These are phyloP conservation scores for Quercus phellos DNA, from an alignment of 331 rosid genomes.

Conservation along the genomic window DNA sequence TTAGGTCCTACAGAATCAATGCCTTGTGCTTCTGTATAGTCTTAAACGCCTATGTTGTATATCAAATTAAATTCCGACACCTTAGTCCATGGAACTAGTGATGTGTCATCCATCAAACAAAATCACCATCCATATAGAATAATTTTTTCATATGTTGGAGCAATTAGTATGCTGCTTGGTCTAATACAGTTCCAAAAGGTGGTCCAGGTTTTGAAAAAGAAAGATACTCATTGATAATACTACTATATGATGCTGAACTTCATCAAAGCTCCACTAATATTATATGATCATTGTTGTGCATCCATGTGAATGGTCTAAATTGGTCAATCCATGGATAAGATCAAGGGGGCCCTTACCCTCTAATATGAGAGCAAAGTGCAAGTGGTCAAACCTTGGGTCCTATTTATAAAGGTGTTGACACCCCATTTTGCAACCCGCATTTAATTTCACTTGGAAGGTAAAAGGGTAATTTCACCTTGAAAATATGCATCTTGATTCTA, in stretches of 20 bases:
- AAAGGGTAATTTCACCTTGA: too few relatives aligned
- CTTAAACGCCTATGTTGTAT: not conserved
- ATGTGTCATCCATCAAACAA: not conserved
- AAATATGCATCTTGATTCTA: too few relatives aligned
- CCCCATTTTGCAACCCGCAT: too few relatives aligned
- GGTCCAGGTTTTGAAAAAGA: not conserved
- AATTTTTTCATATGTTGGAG: not conserved
- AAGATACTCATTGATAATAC: not conserved
- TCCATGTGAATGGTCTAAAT: conserved; percentile 2
- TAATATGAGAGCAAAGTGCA: conserved; percentile 8
- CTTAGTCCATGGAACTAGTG: not conserved
- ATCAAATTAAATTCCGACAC: not conserved
- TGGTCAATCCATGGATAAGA: conserved; percentile 24
- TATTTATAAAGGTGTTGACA: not conserved
- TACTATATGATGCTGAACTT: not conserved
- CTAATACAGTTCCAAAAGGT: not conserved
- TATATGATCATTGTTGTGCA: not conserved
- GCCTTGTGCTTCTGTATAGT: not conserved
- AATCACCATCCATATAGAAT: not conserved
- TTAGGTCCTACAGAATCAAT: not conserved
- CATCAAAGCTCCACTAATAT: not conserved
- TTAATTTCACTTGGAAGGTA: too few relatives aligned
- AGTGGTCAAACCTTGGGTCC: conserved; percentile 12
- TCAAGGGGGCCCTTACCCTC: conserved; percentile 3
- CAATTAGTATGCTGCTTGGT: not conserved